Conservation (phyloP, 1,284 basidiomycete species). For the Ganoderma lingzhi region DNA sequence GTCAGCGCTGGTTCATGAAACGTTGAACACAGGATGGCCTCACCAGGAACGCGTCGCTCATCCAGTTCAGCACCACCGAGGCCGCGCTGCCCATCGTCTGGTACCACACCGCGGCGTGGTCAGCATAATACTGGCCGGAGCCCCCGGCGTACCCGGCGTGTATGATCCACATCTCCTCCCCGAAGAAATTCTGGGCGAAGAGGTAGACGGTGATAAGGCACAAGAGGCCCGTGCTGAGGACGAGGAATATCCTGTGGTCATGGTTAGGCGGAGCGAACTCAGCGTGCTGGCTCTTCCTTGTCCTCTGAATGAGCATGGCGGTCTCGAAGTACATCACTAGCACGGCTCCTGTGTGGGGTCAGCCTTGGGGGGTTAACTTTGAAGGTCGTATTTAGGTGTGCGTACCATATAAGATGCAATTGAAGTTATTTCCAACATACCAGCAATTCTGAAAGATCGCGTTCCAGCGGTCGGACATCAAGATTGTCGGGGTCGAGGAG, state of each 20-base stretch:
- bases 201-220: conserved; percentile 30
- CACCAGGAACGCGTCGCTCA: conserved; percentile 30
- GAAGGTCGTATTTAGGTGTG: not conserved
- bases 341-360: conserved; percentile 16
- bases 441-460: too few relatives aligned
- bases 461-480: too few relatives aligned
- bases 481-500: too few relatives aligned
- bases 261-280: not conserved
- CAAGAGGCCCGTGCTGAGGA: conserved; percentile 28
- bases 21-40: not conserved
- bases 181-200: conserved; percentile 28
- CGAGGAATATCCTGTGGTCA: conserved; percentile 19
- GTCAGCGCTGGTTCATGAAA: not conserved
- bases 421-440: conserved; percentile 15
- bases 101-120: conserved; percentile 31
- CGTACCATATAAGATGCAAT: conserved; percentile 11
- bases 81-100: conserved; percentile 29
- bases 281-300: not conserved
- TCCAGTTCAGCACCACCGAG: conserved; percentile 23
- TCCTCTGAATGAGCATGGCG: conserved; percentile 14
- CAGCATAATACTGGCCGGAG: conserved; percentile 18
- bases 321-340: conserved; percentile 25
- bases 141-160: conserved; percentile 30
- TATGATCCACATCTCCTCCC: conserved; percentile 33
- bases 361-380: not conserved